Percentiles rank a stretch among this genome's conserved stretches.
Evolutionary conservation across 768 basidiomycete species (phyloP).

Genomic region (Pluteus cervinus): DNA sequence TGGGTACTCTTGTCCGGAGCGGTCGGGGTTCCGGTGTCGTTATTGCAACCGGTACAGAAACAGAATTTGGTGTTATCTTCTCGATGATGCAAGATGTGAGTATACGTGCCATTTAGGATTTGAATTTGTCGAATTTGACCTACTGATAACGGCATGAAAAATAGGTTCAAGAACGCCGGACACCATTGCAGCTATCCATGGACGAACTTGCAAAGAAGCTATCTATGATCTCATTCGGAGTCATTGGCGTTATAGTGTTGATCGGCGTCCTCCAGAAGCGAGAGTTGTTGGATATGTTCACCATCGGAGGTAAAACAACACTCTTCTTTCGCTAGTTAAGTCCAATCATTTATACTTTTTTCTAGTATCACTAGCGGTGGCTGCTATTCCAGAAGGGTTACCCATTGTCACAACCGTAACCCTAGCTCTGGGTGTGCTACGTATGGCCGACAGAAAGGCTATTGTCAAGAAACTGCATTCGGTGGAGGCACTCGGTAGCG

Average conservation of each 20-base stretch:
- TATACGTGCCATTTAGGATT: slow-evolving; percentile 11
- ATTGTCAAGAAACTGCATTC: slow-evolving; percentile 97
- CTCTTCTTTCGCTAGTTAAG: not conserved
- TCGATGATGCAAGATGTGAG: slow-evolving; percentile 95
- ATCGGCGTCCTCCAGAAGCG: slow-evolving; percentile 83
- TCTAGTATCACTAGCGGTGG: slow-evolving; percentile 93
- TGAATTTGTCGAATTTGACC: slow-evolving; percentile 3
- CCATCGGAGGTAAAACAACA: slow-evolving; percentile 80
- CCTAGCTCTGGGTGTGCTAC: slow-evolving; percentile 85
- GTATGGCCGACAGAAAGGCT: slow-evolving; percentile 93
- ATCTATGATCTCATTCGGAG: slow-evolving; percentile 84
- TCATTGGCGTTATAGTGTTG: slow-evolving; percentile 90
- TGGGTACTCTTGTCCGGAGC: slow-evolving; percentile 92
- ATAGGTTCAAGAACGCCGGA: slow-evolving; percentile 78
- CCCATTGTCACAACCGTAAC: slow-evolving; percentile 98
- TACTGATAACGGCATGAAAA: slow-evolving; percentile 25
- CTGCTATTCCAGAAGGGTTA: slow-evolving; percentile 94
- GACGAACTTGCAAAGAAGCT: slow-evolving; percentile 93
- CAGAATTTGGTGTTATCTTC: slow-evolving; percentile 95
- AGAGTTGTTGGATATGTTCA: slow-evolving; percentile 97
- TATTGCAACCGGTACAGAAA: slow-evolving; percentile 79
- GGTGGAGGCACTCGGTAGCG: slow-evolving; percentile 89
- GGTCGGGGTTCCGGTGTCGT: slow-evolving; percentile 85
- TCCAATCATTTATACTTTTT: slow-evolving; percentile 1
- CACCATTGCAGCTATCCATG: slow-evolving; percentile 91